Base-by-base conservation (phyloP, 305 asterid species). In the Fraxinus ornus region DNA sequence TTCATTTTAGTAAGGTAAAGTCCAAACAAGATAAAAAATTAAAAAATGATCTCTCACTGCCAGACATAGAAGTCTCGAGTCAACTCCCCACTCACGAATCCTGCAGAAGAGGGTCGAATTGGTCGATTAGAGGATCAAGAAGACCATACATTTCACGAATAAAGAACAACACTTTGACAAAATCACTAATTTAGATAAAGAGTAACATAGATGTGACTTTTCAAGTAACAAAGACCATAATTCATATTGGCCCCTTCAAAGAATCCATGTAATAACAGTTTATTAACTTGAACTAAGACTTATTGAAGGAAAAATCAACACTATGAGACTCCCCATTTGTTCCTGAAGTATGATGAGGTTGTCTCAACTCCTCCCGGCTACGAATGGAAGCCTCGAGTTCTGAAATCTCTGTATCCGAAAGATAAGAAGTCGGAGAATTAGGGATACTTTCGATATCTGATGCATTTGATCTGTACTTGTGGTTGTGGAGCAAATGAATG, bases 401-500 rank as follows among this genome's bases (percentile, higher is more conserved):
- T 3, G 91, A 87, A 33, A 90, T 84, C 83, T 90, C 93, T 0
- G 82, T 76, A 24, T 89, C 90, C 3, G 91, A 88, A 24, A 44
- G 17, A 79, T 88, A 83, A 13, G 88, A 85, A 74, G 60, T 49
- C 0, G 91, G 92, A 32, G 92, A 88, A 74, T 66, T 73, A 1
- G 85, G 88, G 37, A 83, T 49, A 76, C 85, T 84, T 26, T 85
- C 85, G 3, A 19, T 80, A 33, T 84, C 87, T 2, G 86, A 82
- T 64, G 86, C 82, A 64, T 13, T 81, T 52, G 92, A 85, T 35
- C 86, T 87, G 36, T 79, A 10, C 39, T 89, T 88, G 81, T 84
- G 78, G 52, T 84, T 82, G 78, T 83, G 97, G n/a, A 92, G 93
- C 84, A 92, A 78, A 87, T 91, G 90, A n/a, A 89, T 30, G 4